Evolutionary conservation across 352 stramenopile species (phyloP).

Genomic region (Phytophthora sansomeana): DNA sequence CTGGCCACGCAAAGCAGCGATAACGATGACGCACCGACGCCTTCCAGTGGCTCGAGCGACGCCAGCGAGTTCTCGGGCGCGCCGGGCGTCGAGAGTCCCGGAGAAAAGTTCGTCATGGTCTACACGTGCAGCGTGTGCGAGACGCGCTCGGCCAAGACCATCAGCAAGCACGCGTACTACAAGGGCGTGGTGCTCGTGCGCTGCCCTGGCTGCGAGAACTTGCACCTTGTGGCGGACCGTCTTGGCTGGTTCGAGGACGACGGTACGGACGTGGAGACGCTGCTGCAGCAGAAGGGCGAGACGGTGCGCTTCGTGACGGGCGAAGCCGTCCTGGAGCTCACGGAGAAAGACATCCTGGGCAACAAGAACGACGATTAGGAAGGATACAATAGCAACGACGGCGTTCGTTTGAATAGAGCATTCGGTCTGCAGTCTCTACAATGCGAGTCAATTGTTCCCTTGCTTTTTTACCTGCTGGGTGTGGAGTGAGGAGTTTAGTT

Average conservation of each 20-base stretch:
- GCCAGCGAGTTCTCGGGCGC: constrained; percentile 35
- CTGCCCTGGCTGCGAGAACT: constrained; percentile 97
- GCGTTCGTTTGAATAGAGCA: constrained; percentile 9
- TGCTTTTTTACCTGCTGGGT: background rate
- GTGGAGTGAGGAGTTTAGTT: constrained; percentile 11
- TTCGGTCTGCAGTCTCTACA: constrained; percentile 8
- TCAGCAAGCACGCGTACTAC: constrained; percentile 97
- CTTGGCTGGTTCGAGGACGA: constrained; percentile 95
- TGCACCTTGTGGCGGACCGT: constrained; percentile 98
- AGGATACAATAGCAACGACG: constrained; percentile 13
- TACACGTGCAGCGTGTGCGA: constrained; percentile 98
- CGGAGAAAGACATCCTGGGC: constrained; percentile 75
- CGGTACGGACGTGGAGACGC: constrained; percentile 87
- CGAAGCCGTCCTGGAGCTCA: constrained; percentile 87
- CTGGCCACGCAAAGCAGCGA: constrained; percentile 26
- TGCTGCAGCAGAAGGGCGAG: constrained; percentile 82
- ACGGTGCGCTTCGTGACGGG: constrained; percentile 73
- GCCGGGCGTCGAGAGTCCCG: constrained; percentile 79
- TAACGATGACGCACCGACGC: constrained; percentile 9
- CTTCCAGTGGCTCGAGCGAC: constrained; percentile 2
- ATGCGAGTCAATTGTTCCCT: background rate
- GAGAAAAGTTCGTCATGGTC: constrained; percentile 97
- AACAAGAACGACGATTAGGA: constrained; percentile 39
- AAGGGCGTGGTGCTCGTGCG: constrained; percentile 98
- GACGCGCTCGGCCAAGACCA: constrained; percentile 97